phyloP scores from a whole-genome alignment of 73 alveolate genomes.

The Tetrahymena elliotti region DNA sequence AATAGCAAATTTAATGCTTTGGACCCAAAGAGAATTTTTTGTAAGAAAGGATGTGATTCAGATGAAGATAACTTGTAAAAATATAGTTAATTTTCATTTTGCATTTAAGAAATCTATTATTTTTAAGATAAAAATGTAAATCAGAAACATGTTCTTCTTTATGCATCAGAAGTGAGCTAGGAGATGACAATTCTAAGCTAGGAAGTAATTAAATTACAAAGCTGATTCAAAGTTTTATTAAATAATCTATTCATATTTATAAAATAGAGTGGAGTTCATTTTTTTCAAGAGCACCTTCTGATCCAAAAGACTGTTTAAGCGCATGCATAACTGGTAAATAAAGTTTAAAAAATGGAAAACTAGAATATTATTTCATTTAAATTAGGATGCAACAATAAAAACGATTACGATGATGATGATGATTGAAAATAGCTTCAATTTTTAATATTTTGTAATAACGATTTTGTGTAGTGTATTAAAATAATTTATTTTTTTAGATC shows the following conservation, averaged over 20 bases:
- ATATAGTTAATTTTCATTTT: background rate
- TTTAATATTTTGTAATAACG: too few relatives aligned
- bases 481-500: too few relatives aligned
- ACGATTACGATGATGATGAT: background rate
- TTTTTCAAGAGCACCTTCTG: constrained; percentile 73
- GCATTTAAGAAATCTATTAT: background rate
- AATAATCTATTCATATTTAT: too few relatives aligned
- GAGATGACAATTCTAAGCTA: constrained; percentile 53
- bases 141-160: constrained; percentile 55
- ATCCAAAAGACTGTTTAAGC: constrained; percentile 48
- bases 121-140: constrained; percentile 42
- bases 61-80: constrained; percentile 57
- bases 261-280: constrained; percentile 37
- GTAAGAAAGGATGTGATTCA: constrained; percentile 74
- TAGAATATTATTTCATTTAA: background rate
- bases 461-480: background rate
- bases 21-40: constrained; percentile 59
- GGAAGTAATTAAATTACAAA: background rate
- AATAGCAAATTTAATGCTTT: constrained; percentile 38
- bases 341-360: background rate
- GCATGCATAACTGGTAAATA: constrained; percentile 42
- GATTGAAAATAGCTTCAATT: background rate
- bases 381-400: background rate
- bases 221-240: background rate
- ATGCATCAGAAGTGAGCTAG: constrained; percentile 59